These are phyloP conservation scores for Hymenochaete sp. DNA, from an alignment of 1,284 basidiomycete species.

Conservation along the genomic window DNA sequence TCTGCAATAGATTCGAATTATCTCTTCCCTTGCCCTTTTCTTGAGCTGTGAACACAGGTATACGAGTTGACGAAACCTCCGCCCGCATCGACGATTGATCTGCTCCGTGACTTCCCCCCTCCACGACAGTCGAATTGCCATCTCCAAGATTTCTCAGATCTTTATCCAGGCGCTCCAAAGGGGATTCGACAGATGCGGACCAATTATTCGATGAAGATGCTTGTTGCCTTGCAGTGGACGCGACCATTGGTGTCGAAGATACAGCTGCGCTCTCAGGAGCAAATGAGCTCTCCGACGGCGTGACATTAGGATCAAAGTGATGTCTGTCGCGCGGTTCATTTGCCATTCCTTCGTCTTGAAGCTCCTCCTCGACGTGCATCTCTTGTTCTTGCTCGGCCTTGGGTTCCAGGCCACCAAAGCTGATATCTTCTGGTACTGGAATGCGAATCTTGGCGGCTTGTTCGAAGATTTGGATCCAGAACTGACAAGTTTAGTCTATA, in stretches of 20 bases:
- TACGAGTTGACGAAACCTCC: constrained; percentile 18
- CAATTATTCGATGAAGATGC: constrained; percentile 41
- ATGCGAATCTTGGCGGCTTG: constrained; percentile 82
- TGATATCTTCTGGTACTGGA: constrained; percentile 59
- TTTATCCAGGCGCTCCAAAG: constrained; percentile 63
- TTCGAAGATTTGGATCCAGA: constrained; percentile 95
- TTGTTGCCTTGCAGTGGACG: constrained; percentile 29
- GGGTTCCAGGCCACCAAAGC: constrained; percentile 29
- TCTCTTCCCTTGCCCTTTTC: constrained; percentile 42
- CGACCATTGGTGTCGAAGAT: constrained; percentile 66
- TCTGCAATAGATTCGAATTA: constrained; percentile 36
- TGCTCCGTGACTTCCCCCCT: constrained; percentile 18
- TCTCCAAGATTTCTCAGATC: constrained; percentile 52
- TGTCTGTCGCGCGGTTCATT: constrained; percentile 10
- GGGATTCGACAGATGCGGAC: constrained; percentile 64
- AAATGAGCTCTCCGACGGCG: constrained; percentile 43
- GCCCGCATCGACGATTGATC: constrained; percentile 18
- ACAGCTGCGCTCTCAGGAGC: constrained; percentile 56
- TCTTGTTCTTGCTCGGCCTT: constrained; percentile 28
- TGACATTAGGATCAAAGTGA: constrained; percentile 27
- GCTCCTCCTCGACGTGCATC: constrained; percentile 22
- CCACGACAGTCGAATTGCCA: constrained; percentile 24
- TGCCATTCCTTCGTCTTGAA: constrained; percentile 23
- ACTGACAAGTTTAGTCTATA: constrained; percentile 40
- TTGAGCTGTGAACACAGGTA: constrained; percentile 20